Conservation (phyloP, 177 flowering plant genomes). For the Tripterygium wilfordii region DNA sequence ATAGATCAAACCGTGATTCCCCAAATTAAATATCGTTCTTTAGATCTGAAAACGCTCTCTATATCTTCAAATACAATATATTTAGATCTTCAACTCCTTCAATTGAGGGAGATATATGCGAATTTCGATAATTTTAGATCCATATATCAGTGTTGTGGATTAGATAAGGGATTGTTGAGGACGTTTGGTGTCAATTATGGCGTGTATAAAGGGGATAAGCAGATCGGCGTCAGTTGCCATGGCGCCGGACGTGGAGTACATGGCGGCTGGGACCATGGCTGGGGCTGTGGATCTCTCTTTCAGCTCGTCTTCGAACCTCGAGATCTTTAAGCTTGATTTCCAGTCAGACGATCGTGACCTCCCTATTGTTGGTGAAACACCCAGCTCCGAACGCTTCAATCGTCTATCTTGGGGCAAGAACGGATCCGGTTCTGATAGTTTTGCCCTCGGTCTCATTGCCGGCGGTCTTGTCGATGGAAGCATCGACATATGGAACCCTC, state of each 20-base stretch:
- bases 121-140: too few relatives aligned
- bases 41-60: too few relatives aligned
- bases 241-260: slow-evolving; percentile 80
- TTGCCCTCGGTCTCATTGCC: slow-evolving; percentile 71
- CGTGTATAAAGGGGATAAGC: slow-evolving; percentile 65
- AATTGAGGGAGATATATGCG: too few relatives aligned
- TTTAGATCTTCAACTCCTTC: too few relatives aligned
- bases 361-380: slow-evolving; percentile 45
- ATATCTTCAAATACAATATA: too few relatives aligned
- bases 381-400: slow-evolving; percentile 81
- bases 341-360: slow-evolving; percentile 74
- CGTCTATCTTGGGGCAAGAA: slow-evolving; percentile 79
- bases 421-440: slow-evolving; percentile 60
- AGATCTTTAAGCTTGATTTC: slow-evolving; percentile 88
- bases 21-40: too few relatives aligned
- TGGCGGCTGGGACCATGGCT: slow-evolving; percentile 97
- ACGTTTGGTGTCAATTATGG: too few relatives aligned
- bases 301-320: slow-evolving; percentile 82
- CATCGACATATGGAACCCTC: slow-evolving; percentile 86
- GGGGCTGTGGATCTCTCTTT: slow-evolving; percentile 93
- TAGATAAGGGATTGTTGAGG: too few relatives aligned
- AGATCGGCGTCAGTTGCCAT: slow-evolving; percentile 88
- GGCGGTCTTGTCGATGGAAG: slow-evolving; percentile 92
- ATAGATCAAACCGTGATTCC: too few relatives aligned
- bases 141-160: too few relatives aligned